Conservation (phyloP, 2,329 filamentous ascomycete genomes). For the Aureobasidium sp. region DNA sequence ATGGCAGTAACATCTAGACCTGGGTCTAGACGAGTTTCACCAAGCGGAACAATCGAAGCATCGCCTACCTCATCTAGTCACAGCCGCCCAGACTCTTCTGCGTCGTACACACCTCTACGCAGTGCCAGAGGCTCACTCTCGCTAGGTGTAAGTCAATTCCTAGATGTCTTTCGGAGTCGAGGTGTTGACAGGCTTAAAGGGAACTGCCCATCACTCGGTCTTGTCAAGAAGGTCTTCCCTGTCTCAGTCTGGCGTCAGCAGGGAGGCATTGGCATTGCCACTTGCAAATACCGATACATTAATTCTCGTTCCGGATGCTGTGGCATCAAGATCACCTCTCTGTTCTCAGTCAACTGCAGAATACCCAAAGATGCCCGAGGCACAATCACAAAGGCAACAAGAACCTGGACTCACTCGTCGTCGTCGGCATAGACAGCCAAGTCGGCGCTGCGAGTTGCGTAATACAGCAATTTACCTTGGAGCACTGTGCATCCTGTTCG, state of each 20-base stretch:
- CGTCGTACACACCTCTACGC: slow-evolving; percentile 6
- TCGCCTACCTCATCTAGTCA: neutral
- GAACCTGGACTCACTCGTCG: neutral
- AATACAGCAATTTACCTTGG: neutral
- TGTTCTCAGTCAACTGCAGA: neutral
- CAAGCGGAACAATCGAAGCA: neutral
- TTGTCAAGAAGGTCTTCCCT: neutral
- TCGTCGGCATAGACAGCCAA: neutral
- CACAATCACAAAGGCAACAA: neutral
- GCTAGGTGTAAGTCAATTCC: neutral
- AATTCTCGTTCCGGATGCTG: neutral
- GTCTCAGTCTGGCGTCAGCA: neutral
- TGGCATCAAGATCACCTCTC: neutral
- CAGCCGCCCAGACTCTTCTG: neutral
- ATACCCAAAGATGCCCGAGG: neutral
- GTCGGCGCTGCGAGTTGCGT: neutral
- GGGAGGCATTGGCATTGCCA: neutral
- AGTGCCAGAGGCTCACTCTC: slow-evolving; percentile 5
- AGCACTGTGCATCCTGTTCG: neutral
- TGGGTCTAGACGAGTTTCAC: neutral
- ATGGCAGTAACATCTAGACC: neutral
- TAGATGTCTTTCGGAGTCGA: neutral
- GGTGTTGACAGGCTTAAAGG: neutral
- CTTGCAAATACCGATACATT: neutral
- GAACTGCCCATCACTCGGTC: slow-evolving; percentile 1